Evolutionary conservation across 1,284 basidiomycete species (phyloP), one percentile per base, ranked within the genome.

Genomic region (Apiotrichum montevideense): DNA sequence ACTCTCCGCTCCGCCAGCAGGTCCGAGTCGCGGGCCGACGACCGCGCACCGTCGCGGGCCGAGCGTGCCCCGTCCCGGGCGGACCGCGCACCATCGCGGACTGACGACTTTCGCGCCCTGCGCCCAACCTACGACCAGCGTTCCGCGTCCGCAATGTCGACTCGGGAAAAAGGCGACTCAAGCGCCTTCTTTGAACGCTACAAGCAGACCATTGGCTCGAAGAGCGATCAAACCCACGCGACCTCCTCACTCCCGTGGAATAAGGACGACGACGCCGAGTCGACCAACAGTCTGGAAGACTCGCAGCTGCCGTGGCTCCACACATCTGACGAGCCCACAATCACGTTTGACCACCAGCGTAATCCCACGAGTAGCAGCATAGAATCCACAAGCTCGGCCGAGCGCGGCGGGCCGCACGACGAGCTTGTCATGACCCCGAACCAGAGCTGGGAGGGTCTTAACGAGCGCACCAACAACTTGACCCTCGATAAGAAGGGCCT

Each of bases 121-220:
- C 41, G 13, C 13, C 41, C n/a, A 9, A n/a, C 9, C 41, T 42
- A 13, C 32, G 40, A 47, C 44, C 44, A 51, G 14, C 58, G 58
- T 33, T 57, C 52, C n/a, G 33, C 55, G 4, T 44, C 58, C 13
- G 35, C 60, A 15, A 54, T 44, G 49, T 48, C 56, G 4, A 29
- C 40, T 13, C 39, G 48, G 41, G 55, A 57, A 6, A 37, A 34
- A 15, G 35, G 40, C 3, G 39, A 44, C 4, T 35, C 45, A 45
- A 51, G 42, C 61, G 74, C 78, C 3, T 81, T 82, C 69, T 80
- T 82, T 62, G 80, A 83, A 57, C 79, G 78, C 59, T 80, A 80
- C 72, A 64, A 44, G 6, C 46, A 48, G 46, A 21, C 32, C 15
- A 47, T 62, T 14, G 56, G 55, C 35, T 56, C 56, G 21, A 55